A percentile compares a stretch with the other conserved stretches of the same genome.
phyloP scores from a whole-genome alignment of 2,329 filamentous ascomycete genomes.

The Achaetomium macrosporum region DNA sequence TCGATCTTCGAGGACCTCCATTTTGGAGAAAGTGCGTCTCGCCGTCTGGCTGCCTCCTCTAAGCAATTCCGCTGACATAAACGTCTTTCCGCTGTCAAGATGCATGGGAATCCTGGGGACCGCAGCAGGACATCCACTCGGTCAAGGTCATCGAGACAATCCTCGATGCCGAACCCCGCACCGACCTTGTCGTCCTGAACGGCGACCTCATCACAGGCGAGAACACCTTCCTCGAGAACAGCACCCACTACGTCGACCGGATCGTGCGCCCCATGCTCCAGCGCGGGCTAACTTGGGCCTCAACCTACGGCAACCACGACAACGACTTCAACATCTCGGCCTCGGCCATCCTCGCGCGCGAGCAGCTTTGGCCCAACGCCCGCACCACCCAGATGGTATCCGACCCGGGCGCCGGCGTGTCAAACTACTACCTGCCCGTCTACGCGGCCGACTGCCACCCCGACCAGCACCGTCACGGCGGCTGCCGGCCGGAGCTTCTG shows the following conservation, averaged over 20 bases:
- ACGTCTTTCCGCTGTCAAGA: slow-evolving; percentile 27
- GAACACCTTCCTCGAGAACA: slow-evolving; percentile 42
- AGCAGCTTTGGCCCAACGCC: slow-evolving; percentile 22
- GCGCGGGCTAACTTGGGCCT: slow-evolving; percentile 45
- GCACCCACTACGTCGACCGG: slow-evolving; percentile 44
- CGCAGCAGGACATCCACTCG: slow-evolving; percentile 33
- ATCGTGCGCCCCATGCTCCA: slow-evolving; percentile 44
- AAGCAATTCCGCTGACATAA: not conserved
- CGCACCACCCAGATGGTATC: slow-evolving; percentile 25
- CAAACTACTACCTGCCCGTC: slow-evolving; percentile 31
- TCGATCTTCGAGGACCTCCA: slow-evolving; percentile 65
- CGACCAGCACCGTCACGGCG: not conserved
- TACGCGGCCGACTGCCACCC: slow-evolving; percentile 21
- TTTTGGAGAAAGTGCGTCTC: slow-evolving; percentile 57
- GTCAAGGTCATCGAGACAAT: slow-evolving; percentile 32
- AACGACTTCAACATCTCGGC: slow-evolving; percentile 35
- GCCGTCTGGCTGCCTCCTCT: not conserved
- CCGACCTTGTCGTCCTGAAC: slow-evolving; percentile 53
- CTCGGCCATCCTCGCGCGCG: slow-evolving; percentile 24
- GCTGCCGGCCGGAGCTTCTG: slow-evolving; percentile 31
- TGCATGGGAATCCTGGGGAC: slow-evolving; percentile 35
- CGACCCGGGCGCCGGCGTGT: slow-evolving; percentile 20
- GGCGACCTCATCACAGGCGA: slow-evolving; percentile 60
- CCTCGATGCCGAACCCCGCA: slow-evolving; percentile 31
- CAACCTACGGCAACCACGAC: slow-evolving; percentile 59